Base-by-base conservation (phyloP, 2,329 filamentous ascomycete genomes). In the Biscogniauxia sp. region DNA sequence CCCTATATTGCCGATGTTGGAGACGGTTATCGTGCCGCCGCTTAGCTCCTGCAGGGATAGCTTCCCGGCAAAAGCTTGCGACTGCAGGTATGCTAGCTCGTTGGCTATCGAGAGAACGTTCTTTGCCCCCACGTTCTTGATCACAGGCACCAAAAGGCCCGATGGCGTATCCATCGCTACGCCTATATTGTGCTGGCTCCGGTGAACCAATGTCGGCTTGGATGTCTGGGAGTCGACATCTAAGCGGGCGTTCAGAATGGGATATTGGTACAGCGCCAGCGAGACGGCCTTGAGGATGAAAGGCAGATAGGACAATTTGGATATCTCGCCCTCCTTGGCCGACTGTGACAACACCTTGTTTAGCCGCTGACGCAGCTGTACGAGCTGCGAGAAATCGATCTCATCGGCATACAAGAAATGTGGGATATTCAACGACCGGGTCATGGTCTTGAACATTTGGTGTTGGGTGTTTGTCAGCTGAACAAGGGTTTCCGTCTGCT, bases 391-490 rank as follows among this genome's bases (percentile, higher is more conserved):
- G 74, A 97, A 89, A 78, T 96, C 90, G 55, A 97, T 82, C 73
- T 94, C 91, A 76, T 97, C 93, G 49, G 92, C 90, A 78, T 96
- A 99, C 62, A 98, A 86, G 78, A 99, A 97, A 77, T 98, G 95
- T 0, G 95, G 95, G 69, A 97, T 98, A 55, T 78, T 86, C 64
- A 99, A 84, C 2, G 94, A 97, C 61, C 88, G 88, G 15, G 94
- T 97, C 95, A 99, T 99, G 62, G 88, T 85, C 79, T 96, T 97
- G 87, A 97, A 98, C 95, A 99, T 99, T 73, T 92, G 90, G 45
- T 85, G 83, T 78, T 98, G 94, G 15, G 91, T 90, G 45, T 88
- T 88, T 13, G 91, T 91, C 63, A 99, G 80, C 60, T 85, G 80
- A 32, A 89, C 82, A 1, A 81, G 76, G 8, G 87, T 90, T 76